These are phyloP conservation scores for Ogataea philodendri DNA, from an alignment of 805 yeast species.

Conservation along the genomic window DNA sequence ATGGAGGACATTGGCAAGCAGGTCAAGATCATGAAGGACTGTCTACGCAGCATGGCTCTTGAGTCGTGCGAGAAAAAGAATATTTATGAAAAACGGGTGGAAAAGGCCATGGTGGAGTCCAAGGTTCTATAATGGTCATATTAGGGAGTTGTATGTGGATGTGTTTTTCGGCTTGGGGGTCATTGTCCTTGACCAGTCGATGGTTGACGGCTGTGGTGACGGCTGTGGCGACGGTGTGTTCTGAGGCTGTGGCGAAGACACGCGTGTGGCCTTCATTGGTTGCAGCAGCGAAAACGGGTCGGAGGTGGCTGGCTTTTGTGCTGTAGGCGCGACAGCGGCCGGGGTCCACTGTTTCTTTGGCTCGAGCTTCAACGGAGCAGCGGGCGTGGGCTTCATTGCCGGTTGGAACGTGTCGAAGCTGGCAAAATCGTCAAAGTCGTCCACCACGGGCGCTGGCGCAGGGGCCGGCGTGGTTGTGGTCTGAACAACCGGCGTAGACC, in stretches of 20 bases:
- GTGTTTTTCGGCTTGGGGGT: slow-evolving; percentile 2
- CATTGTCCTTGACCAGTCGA: slow-evolving; percentile 15
- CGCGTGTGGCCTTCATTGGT: slow-evolving; percentile 23
- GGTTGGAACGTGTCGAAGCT: slow-evolving; percentile 2
- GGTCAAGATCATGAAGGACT: slow-evolving; percentile 71
- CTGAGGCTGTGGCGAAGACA: slow-evolving; percentile 13
- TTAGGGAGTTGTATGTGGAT: slow-evolving; percentile 9
- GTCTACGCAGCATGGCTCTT: slow-evolving; percentile 59
- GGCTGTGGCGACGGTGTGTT: slow-evolving; percentile 5
- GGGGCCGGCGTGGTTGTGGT: no score
- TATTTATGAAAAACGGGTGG: slow-evolving; percentile 32
- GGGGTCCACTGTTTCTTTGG: slow-evolving; percentile 5
- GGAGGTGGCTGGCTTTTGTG: not conserved
- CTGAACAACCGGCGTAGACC: not conserved
- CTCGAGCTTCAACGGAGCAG: slow-evolving; percentile 6
- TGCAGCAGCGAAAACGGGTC: slow-evolving; percentile 19
- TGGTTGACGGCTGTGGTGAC: slow-evolving; percentile 1
- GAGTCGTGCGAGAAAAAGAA: slow-evolving; percentile 40
- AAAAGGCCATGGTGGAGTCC: slow-evolving; percentile 15
- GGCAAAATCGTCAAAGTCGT: no score
- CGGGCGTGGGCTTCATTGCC: not conserved
- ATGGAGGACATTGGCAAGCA: slow-evolving; percentile 77
- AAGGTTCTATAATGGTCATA: slow-evolving; percentile 10
- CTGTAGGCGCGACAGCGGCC: not conserved
- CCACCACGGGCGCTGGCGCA: no score